A percentile compares a stretch with the other conserved stretches of the same genome.
These are phyloP conservation scores for Cyclotella distinguenda DNA, from an alignment of 108 stramenopile species.

Conservation along the genomic window DNA sequence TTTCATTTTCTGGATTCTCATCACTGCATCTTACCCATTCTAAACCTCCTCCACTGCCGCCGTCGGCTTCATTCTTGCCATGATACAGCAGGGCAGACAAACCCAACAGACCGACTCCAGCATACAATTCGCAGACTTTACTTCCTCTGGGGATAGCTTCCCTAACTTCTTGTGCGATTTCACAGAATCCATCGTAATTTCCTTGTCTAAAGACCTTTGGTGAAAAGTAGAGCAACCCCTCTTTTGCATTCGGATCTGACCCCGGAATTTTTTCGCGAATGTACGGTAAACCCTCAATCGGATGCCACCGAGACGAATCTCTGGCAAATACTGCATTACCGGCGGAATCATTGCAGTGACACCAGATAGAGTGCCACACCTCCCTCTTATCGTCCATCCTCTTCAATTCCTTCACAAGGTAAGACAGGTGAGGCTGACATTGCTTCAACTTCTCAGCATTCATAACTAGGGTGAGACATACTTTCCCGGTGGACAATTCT, in stretches of 20 bases:
- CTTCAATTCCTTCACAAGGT: conserved; percentile 70
- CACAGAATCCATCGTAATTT: conserved; percentile 89
- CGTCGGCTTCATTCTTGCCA: conserved; percentile 36
- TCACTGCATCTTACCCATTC: conserved; percentile 89
- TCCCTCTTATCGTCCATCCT: conserved; percentile 34
- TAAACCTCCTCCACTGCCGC: conserved; percentile 28
- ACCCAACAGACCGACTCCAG: conserved; percentile 92
- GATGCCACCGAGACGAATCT: conserved; percentile 70
- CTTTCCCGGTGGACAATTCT: conserved; percentile 75
- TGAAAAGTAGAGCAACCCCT: conserved; percentile 78
- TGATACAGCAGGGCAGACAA: conserved; percentile 78
- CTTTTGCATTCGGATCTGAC: conserved; percentile 19
- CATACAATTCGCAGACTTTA: conserved; percentile 91
- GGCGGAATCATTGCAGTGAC: conserved; percentile 69
- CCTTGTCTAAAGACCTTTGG: conserved; percentile 94
- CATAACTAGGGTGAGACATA: conserved; percentile 90
- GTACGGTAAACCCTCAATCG: conserved; percentile 67
- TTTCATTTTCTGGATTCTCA: conserved; percentile 88
- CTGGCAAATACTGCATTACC: conserved; percentile 75
- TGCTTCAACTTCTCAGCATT: conserved; percentile 71
- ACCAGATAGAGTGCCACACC: conserved; percentile 86
- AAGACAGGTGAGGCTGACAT: conserved; percentile 67
- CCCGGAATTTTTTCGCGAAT: conserved; percentile 73
- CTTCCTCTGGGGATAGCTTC: conserved; percentile 62
- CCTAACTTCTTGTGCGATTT: conserved; percentile 80